Base-by-base conservation (phyloP, 768 basidiomycete species). In the Hypsizygus marmoreus region DNA sequence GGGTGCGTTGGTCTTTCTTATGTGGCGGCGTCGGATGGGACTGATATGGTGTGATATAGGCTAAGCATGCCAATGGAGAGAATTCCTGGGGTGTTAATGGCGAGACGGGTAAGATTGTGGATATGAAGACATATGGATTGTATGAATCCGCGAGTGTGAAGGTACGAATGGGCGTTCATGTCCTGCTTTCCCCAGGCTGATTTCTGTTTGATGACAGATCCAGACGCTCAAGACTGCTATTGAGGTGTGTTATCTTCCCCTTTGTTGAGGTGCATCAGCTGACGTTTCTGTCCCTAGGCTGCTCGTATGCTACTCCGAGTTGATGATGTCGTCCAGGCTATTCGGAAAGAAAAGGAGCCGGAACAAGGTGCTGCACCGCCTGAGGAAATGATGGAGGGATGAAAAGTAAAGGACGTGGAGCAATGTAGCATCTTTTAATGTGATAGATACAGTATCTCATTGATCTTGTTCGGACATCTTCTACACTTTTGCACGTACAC, bases 121-220 rank as follows among this genome's bases (percentile, higher is more conserved):
- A 97, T 64, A 97, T 97, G 95, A 94, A 92, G 64, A 69, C 73
- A 35, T 97, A 97, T 64, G 94, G 94, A 1, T 70, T 99, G 49
- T 91, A 91, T 55, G 97, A 99, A 71, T 92, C 89, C 26, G 94
- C 95, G 4, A 93, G 91, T 54, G 95, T 99, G 62, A 98, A 98
- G 77, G 84, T 86, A 48, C 17, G 62, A 47, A n/a, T 20, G 6
- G 2, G 4, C 16, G 12, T 2, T 25, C 17, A 26, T 9, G 8
- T 30, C 37, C 42, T 41, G 2, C 10, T 11, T 44, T 23, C 10
- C 16, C 22, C 22, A 34, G n/a, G n/a, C n/a, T 45, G 17, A 23
- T 13, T 23, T 19, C 41, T 20, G 11, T 3, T 14, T 37, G 32
- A 42, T n/a, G 19, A 1, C 52, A 87, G 88, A 87, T 95, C 26